Percentiles rank a stretch among this genome's conserved stretches.
Evolutionary conservation across 441 rosid species (phyloP).

Genomic region (Kokia cookei): DNA sequence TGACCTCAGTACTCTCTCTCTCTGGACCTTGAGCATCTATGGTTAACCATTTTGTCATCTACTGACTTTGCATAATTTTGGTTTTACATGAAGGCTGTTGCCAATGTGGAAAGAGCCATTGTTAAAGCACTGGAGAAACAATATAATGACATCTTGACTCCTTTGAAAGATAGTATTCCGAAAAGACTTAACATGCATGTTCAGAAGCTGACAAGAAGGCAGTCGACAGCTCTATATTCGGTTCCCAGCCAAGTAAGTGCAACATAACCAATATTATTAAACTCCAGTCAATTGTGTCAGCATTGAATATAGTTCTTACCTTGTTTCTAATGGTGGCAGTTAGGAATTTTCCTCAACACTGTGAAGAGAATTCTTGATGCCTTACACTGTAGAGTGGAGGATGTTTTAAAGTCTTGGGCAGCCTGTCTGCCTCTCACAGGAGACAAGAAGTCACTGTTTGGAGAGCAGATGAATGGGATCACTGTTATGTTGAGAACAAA

Average conservation of each 20-base stretch:
- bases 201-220: constrained; percentile 90
- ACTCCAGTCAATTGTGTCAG: not conserved
- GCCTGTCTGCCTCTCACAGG: constrained; percentile 68
- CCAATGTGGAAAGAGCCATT: constrained; percentile 79
- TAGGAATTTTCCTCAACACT: constrained; percentile 84
- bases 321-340: constrained; percentile 35
- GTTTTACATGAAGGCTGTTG: constrained; percentile 50
- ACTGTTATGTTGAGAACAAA: constrained; percentile 88
- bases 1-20: too few species aligned
- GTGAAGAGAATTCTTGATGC: constrained; percentile 91
- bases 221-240: constrained; percentile 61
- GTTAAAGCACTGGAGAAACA: constrained; percentile 89
- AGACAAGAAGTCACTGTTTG: constrained; percentile 67
- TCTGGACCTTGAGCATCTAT: too few species aligned
- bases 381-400: constrained; percentile 76
- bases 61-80: not conserved
- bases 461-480: constrained; percentile 90
- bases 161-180: constrained; percentile 80
- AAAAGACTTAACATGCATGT: constrained; percentile 93
- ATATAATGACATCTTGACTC: constrained; percentile 75
- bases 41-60: not conserved
- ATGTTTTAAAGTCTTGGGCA: constrained; percentile 85
- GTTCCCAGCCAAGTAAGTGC: constrained; percentile 77
- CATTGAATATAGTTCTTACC: not conserved
- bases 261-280: not conserved